Base-by-base conservation (phyloP, 768 basidiomycete species). In the Boletus huronensis region DNA sequence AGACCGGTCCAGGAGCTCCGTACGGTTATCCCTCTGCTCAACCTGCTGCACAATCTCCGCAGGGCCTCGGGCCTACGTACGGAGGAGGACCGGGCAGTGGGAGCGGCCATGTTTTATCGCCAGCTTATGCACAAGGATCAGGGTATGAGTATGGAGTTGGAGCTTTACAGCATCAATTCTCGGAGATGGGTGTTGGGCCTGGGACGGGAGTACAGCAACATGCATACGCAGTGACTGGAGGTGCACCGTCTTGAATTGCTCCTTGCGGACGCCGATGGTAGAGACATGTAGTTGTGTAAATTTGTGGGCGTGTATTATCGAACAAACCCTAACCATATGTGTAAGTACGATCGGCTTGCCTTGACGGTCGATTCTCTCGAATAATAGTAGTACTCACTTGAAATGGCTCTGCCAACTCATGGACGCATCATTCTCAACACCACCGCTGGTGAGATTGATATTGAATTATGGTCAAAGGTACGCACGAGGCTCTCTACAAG, bases 401-500 rank as follows among this genome's bases (percentile, higher is more conserved):
- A 26, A 28, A 92, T 93, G 91, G 86, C 89, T 32, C 78, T 93
- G 31, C 90, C 92, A 21, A 94, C 93, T 3, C 79, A 84, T 55
- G 94, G 92, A 43, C 84, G 90, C 54, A 89, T 96, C 38, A 84
- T 96, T 36, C 74, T 98, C 48, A 85, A 93, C 48, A 97, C 94
- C 0, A 95, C 93, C 1, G 88, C 79, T 13, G 94, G 93, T 54
- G 86, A 95, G 73, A 79, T 88, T 23, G 87, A 96, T 62, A 84
- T 97, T 25, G 94, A 97, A 65, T 76, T 96, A 49, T 98, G 93
- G 93, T 84, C 93, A 16, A 96, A 92, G 78, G 90, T 89, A 56
- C 23, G 68, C 14, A 50, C 26, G 34, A 48, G 25, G 19, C n/a
- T 44, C n/a, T 53, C 11, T 43, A 11, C 2, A 14, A 50, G 28